Percentiles rank a stretch among this genome's conserved stretches.
phyloP scores from a whole-genome alignment of 2,329 filamentous ascomycete genomes.

The Celoporthe dispersa region DNA sequence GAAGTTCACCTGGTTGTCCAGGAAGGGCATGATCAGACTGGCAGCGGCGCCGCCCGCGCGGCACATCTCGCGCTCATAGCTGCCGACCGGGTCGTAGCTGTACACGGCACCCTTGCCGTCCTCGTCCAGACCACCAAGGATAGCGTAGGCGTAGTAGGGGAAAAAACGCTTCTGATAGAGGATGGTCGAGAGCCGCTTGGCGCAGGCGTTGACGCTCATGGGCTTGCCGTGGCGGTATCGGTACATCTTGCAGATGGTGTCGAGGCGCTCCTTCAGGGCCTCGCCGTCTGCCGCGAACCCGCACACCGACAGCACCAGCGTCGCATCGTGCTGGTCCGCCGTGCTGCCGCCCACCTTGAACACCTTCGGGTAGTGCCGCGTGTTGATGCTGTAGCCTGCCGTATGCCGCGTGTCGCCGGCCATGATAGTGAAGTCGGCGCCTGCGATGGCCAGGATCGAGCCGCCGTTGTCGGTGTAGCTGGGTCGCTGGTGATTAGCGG shows the following conservation, averaged over 20 bases:
- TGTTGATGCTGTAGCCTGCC: slow-evolving; percentile 98
- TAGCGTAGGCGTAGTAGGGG: slow-evolving; percentile 96
- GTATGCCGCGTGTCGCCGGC: slow-evolving; percentile 97
- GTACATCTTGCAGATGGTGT: slow-evolving; percentile 98
- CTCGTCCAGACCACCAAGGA: slow-evolving; percentile 92
- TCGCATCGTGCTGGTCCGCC: slow-evolving; percentile 80
- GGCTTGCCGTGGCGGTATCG: slow-evolving; percentile 96
- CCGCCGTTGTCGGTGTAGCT: slow-evolving; percentile 98
- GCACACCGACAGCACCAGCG: slow-evolving; percentile 89
- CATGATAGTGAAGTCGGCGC: slow-evolving; percentile 92
- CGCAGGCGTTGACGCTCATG: slow-evolving; percentile 93
- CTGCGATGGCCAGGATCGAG: slow-evolving; percentile 92
- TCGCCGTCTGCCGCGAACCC: slow-evolving; percentile 95
- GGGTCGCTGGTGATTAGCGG: slow-evolving; percentile 28
- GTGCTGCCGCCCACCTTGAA: slow-evolving; percentile 96
- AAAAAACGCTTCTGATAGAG: slow-evolving; percentile 98
- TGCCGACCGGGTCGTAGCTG: slow-evolving; percentile 96
- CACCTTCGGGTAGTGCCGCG: slow-evolving; percentile 90
- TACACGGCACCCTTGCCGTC: slow-evolving; percentile 93
- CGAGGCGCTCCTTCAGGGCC: slow-evolving; percentile 90
- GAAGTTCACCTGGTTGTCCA: slow-evolving; percentile 99
- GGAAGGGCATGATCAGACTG: slow-evolving; percentile 96
- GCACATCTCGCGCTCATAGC: slow-evolving; percentile 96
- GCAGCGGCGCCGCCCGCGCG: slow-evolving; percentile 90
- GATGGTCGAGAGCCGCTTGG: slow-evolving; percentile 91